These are phyloP conservation scores for Kodamaea kakaduensis DNA, from an alignment of 805 yeast genomes.

Conservation along the genomic window DNA sequence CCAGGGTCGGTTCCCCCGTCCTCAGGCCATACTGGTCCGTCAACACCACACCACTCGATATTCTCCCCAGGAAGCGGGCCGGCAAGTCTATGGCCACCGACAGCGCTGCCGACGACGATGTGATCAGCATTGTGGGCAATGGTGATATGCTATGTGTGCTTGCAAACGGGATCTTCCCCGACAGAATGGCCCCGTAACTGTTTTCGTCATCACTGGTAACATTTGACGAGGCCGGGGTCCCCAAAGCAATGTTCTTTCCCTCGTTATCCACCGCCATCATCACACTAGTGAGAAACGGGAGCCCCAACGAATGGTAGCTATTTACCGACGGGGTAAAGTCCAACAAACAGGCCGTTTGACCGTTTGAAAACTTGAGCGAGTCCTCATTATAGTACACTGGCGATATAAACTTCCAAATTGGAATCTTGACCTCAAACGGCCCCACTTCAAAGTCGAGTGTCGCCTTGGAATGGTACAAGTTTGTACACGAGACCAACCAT, in stretches of 20 bases:
- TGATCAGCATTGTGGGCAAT: constrained; percentile 18
- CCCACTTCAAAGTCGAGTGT: constrained; percentile 52
- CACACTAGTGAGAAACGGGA: constrained; percentile 48
- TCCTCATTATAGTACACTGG: constrained; percentile 33
- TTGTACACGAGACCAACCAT: constrained; percentile 64
- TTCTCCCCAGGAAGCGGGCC: constrained; percentile 23
- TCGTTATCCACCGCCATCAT: constrained; percentile 66
- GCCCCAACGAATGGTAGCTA: constrained; percentile 57
- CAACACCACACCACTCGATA: constrained; percentile 28
- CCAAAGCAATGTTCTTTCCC: constrained; percentile 52
- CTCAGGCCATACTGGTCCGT: constrained; percentile 14
- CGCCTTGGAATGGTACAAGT: constrained; percentile 45
- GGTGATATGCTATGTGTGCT: constrained; percentile 19
- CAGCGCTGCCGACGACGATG: constrained; percentile 9
- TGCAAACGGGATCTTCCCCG: constrained; percentile 53
- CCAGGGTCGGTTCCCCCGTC: constrained; percentile 7
- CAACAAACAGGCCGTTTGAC: constrained; percentile 55
- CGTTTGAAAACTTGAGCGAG: constrained; percentile 47
- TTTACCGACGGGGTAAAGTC: constrained; percentile 43
- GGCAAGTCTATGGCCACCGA: constrained; percentile 17
- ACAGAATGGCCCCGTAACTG: too few relatives aligned
- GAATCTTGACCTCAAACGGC: constrained; percentile 45
- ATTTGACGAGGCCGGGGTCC: constrained; percentile 45
- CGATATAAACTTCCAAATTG: constrained; percentile 45
- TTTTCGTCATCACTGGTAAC: too few relatives aligned